Conservation (phyloP, 1,139 yeast genomes). For the Hansenula lynferdii region DNA sequence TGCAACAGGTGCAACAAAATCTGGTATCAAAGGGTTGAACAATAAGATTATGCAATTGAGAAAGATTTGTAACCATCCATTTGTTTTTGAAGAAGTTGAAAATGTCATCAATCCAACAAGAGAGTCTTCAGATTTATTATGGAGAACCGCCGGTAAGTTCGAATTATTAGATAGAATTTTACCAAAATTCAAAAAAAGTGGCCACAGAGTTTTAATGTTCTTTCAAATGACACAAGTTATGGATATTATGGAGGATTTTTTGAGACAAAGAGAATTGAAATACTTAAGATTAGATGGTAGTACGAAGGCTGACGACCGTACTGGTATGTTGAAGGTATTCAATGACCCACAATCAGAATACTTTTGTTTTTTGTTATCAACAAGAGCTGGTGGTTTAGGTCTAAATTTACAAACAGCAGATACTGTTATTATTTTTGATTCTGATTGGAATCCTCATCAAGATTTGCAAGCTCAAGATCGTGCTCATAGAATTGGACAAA, state of each 20-base stretch:
- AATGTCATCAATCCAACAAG: slow-evolving; percentile 55
- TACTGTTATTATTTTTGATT: slow-evolving; percentile 93
- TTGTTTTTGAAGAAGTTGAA: slow-evolving; percentile 92
- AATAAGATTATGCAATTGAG: slow-evolving; percentile 95
- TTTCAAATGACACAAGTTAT: slow-evolving; percentile 98
- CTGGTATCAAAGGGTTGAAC: slow-evolving; percentile 86
- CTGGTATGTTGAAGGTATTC: slow-evolving; percentile 73
- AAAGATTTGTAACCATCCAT: slow-evolving; percentile 96
- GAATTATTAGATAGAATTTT: slow-evolving; percentile 84
- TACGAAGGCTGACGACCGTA: slow-evolving; percentile 94
- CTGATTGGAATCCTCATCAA: slow-evolving; percentile 99
- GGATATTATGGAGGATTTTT: slow-evolving; percentile 98
- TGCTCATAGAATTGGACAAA: slow-evolving; percentile 98
- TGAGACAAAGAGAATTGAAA: slow-evolving; percentile 67
- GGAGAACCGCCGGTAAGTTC: slow-evolving; percentile 92
- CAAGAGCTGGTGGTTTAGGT: slow-evolving; percentile 99
- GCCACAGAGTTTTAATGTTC: slow-evolving; percentile 90
- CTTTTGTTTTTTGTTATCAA: slow-evolving; percentile 84
- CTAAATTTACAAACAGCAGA: slow-evolving; percentile 95
- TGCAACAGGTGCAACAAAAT: slow-evolving; percentile 58
- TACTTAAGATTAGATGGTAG: slow-evolving; percentile 92
- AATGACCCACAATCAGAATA: slow-evolving; percentile 88
- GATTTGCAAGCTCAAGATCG: slow-evolving; percentile 99
- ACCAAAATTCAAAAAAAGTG: slow-evolving; percentile 81
- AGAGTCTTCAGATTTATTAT: slow-evolving; percentile 61